These are phyloP conservation scores for Talaromyces albobiverticillius DNA, from an alignment of 2,329 filamentous ascomycete genomes.

Conservation along the genomic window DNA sequence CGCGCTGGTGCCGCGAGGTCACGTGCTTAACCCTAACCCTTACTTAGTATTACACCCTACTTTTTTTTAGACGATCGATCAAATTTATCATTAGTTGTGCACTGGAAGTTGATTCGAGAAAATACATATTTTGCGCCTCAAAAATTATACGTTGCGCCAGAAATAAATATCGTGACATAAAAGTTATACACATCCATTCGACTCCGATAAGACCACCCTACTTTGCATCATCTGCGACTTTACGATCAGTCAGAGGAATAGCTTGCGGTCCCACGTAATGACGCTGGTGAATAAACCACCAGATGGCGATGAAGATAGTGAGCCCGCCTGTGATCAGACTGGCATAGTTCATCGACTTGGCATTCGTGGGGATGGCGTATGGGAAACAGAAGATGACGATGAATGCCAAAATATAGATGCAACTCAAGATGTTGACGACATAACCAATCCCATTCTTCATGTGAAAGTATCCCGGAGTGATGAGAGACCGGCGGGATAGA, in stretches of 20 bases:
- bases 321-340: slow-evolving; percentile 53
- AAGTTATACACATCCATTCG: too few species aligned
- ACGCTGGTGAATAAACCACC: slow-evolving; percentile 40
- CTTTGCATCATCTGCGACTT: slow-evolving; percentile 29
- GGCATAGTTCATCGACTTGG: slow-evolving; percentile 54
- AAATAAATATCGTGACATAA: too few species aligned
- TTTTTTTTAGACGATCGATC: too few species aligned
- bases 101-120: too few species aligned
- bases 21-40: too few species aligned
- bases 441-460: slow-evolving; percentile 51
- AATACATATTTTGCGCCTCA: too few species aligned
- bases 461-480: slow-evolving; percentile 54
- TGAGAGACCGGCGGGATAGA: slow-evolving; percentile 50
- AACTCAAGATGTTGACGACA: slow-evolving; percentile 49
- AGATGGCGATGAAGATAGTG: slow-evolving; percentile 48
- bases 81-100: too few species aligned
- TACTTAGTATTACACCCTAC: too few species aligned
- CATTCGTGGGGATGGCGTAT: slow-evolving; percentile 44
- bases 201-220: too few species aligned
- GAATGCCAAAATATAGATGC: slow-evolving; percentile 55
- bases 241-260: slow-evolving; percentile 33
- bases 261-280: slow-evolving; percentile 36
- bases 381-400: slow-evolving; percentile 62
- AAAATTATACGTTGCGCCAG: too few species aligned
- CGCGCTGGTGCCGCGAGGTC: slow-evolving; percentile 2